Evolutionary conservation across 1,139 yeast genomes (phyloP), one percentile per base, ranked within the genome.

Genomic region (Arxiozyma slooffiae): DNA sequence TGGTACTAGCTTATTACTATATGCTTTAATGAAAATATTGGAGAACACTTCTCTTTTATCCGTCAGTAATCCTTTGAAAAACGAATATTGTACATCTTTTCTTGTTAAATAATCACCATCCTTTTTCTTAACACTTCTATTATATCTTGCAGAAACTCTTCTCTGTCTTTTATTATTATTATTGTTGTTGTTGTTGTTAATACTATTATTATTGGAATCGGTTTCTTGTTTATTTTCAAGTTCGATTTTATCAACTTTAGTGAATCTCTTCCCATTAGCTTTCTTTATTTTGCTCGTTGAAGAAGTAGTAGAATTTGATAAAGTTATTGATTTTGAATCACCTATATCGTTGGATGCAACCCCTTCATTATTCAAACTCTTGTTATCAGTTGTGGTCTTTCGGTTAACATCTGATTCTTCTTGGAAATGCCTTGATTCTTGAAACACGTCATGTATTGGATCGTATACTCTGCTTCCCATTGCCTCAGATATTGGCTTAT

Each of bases 61-160:
- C 59, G 77, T 75, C 61, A 92, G 85, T 20, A 92, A 67, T 26
- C 74, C 72, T 47, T 74, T 72, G 51, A 92, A 70, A 59, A 90
- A 86, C 58, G 85, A 92, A 65, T 82, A 86, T 64, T 90, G 97
- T 52, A 92, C 83, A 61, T 92, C 97, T 53, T 72, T 78, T 48
- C 97, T 75, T 85, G 95, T 85, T 55, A 90, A 80, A 18, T 96
- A 95, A 60, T 86, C 95, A 4, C 97, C 97, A 62, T 92, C 97
- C 18, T 81, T 76, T 63, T 90, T 90, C 67, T 90, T 92, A 59
- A 92, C 71, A 64, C 86, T 95, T 47, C 85, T 74, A 23, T 59
- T 46, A 17, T 24, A 41, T 23, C 30, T 41, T 7, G 44, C 17
- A 21, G 48, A 60, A 41, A 63, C 64, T 46, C 60, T 59, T 44